phyloP scores from a whole-genome alignment of 768 basidiomycete genomes.

The Agaricus subrufescens region DNA sequence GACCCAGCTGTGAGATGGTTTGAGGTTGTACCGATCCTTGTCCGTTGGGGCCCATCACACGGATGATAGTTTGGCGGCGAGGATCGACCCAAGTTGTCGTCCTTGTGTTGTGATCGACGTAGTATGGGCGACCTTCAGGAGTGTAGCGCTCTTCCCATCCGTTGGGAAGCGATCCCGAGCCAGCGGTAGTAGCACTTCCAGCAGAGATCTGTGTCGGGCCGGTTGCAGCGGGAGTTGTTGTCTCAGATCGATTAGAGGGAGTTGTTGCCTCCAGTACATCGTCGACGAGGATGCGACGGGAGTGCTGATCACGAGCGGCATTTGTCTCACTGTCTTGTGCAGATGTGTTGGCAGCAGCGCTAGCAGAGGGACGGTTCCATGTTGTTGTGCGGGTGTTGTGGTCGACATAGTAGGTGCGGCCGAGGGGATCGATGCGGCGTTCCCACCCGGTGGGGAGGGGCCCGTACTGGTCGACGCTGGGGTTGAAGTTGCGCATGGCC shows the following conservation, averaged over 20 bases:
- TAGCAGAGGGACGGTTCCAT: constrained; percentile 89
- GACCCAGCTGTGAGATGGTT: constrained; percentile 94
- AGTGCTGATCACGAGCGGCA: constrained; percentile 83
- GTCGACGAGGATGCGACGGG: constrained; percentile 77
- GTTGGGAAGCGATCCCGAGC: constrained; percentile 84
- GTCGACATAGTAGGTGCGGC: constrained; percentile 96
- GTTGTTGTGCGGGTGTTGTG: constrained; percentile 97
- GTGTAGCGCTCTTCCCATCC: constrained; percentile 99
- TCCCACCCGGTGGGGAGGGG: constrained; percentile 93
- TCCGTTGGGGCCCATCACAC: constrained; percentile 93
- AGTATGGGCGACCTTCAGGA: constrained; percentile 96
- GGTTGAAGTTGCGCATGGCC: constrained; percentile 84
- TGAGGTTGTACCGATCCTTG: constrained; percentile 90
- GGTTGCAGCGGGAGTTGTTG: constrained; percentile 25
- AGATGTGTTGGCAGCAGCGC: constrained; percentile 65
- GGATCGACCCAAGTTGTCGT: constrained; percentile 99
- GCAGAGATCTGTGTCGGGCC: constrained; percentile 38
- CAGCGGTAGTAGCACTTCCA: constrained; percentile 56
- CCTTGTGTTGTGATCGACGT: constrained; percentile 98
- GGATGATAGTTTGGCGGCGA: constrained; percentile 91
- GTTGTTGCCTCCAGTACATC: constrained; percentile 77
- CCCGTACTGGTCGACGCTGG: constrained; percentile 91
- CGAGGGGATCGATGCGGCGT: constrained; percentile 93
- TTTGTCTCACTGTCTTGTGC: constrained; percentile 76
- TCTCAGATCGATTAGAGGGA: constrained; percentile 29